Percentiles rank a stretch among this genome's conserved stretches.
Evolutionary conservation across 2,329 filamentous ascomycete species (phyloP).

Genomic region (Capronia americana): DNA sequence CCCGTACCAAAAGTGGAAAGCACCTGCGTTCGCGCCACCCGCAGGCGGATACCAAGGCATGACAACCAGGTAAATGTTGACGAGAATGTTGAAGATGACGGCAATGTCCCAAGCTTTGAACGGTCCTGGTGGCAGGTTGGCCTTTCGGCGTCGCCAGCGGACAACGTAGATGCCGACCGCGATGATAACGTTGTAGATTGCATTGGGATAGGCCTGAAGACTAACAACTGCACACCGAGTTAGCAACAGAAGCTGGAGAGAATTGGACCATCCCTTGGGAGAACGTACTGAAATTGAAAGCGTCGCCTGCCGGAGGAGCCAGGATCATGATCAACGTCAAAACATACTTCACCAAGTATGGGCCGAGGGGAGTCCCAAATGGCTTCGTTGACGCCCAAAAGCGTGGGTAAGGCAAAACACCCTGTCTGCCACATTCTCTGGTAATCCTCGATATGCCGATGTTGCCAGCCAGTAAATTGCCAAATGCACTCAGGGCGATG

Average conservation of each 20-base stretch:
- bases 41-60: slow-evolving; percentile 76
- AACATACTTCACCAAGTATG: slow-evolving; percentile 64
- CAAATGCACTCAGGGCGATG: slow-evolving; percentile 64
- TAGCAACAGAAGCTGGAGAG: neutral
- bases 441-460: slow-evolving; percentile 63
- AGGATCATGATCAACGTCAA: slow-evolving; percentile 67
- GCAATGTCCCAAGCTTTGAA: slow-evolving; percentile 67
- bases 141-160: slow-evolving; percentile 59
- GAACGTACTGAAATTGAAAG: slow-evolving; percentile 51
- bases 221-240: slow-evolving; percentile 55
- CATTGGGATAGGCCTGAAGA: slow-evolving; percentile 63
- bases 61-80: slow-evolving; percentile 67
- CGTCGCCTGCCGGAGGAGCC: slow-evolving; percentile 66
- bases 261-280: neutral
- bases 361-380: slow-evolving; percentile 67
- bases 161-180: slow-evolving; percentile 64
- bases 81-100: slow-evolving; percentile 64
- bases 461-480: slow-evolving; percentile 63
- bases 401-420: slow-evolving; percentile 63
- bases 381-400: slow-evolving; percentile 70
- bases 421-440: slow-evolving; percentile 67
- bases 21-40: slow-evolving; percentile 64
- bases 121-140: slow-evolving; percentile 50
- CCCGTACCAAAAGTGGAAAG: slow-evolving; percentile 75
- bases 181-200: slow-evolving; percentile 64